Evolutionary conservation across 2,329 filamentous ascomycete species (phyloP).

Genomic region (Ascochyta pisi): DNA sequence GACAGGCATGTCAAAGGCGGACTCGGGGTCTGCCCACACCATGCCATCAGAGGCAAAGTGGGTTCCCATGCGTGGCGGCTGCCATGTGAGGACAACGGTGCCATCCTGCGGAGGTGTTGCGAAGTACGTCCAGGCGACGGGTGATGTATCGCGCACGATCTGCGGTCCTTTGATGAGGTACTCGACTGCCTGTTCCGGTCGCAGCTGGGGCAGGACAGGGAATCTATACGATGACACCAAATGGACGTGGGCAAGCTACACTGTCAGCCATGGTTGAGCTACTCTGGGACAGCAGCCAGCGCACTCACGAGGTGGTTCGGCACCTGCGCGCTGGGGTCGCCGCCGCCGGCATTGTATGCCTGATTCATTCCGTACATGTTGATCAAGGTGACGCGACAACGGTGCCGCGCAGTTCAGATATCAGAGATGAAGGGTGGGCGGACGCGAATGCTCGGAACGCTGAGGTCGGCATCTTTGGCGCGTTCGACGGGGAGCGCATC

Average conservation of each 20-base stretch:
- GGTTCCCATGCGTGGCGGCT: constrained; percentile 72
- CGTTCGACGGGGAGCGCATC: constrained; percentile 14
- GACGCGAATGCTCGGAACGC: constrained; percentile 10
- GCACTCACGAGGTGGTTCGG: constrained; percentile 42
- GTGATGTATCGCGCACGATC: constrained; percentile 81
- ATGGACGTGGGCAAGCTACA: constrained; percentile 84
- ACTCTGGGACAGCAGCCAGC: constrained; percentile 9
- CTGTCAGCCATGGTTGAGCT: constrained; percentile 24
- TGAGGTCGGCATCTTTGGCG: constrained; percentile 6
- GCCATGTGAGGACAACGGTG: constrained; percentile 85
- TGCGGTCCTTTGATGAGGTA: constrained; percentile 85
- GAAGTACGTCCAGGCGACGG: constrained; percentile 94
- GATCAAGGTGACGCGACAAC: constrained; percentile 34
- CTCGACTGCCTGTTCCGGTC: constrained; percentile 78
- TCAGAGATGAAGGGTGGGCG: constrained; percentile 1
- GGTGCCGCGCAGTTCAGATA: constrained; percentile 22
- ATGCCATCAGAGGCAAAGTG: constrained; percentile 91
- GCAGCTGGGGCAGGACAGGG: constrained; percentile 73
- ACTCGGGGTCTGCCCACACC: constrained; percentile 85
- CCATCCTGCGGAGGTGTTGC: constrained; percentile 78
- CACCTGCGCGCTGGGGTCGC: constrained; percentile 46
- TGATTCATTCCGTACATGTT: constrained; percentile 47
- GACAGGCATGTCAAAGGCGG: constrained; percentile 76
- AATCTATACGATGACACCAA: constrained; percentile 85
- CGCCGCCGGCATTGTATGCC: constrained; percentile 33